Evolutionary conservation across 2,329 filamentous ascomycete species (phyloP).

Genomic region (Dendryphion nanum): DNA sequence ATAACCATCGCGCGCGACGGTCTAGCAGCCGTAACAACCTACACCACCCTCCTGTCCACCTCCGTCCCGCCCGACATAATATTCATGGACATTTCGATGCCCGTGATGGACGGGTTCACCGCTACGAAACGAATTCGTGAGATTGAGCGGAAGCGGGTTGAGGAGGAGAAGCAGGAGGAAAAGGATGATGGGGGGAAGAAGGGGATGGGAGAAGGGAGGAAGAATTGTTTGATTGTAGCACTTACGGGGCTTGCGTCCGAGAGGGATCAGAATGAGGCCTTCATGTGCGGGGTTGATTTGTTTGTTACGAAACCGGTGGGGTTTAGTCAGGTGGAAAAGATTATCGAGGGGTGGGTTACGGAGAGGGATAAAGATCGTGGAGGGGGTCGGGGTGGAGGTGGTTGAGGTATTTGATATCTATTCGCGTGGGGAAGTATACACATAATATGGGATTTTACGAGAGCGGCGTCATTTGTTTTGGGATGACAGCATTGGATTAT

Average conservation of each 20-base stretch:
- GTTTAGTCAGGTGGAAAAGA: too few relatives aligned
- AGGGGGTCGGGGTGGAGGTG: too few relatives aligned
- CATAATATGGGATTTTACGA: too few relatives aligned
- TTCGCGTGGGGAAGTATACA: too few relatives aligned
- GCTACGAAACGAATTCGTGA: slow-evolving; percentile 29
- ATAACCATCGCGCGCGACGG: slow-evolving; percentile 1
- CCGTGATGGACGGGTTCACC: slow-evolving; percentile 40
- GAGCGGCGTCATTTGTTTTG: too few relatives aligned
- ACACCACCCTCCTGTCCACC: slow-evolving; percentile 13
- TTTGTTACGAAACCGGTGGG: slow-evolving; percentile 41
- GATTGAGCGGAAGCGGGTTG: slow-evolving; percentile 22
- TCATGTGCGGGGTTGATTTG: slow-evolving; percentile 33
- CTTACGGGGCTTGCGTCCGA: slow-evolving; percentile 38
- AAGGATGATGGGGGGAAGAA: too few relatives aligned
- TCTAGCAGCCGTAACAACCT: background rate
- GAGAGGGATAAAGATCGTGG: too few relatives aligned
- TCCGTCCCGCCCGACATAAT: slow-evolving; percentile 36
- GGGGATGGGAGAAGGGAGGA: too few relatives aligned
- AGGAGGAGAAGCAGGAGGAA: background rate
- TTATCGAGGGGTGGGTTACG: too few relatives aligned
- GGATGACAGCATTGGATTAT: too few relatives aligned
- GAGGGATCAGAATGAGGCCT: slow-evolving; percentile 33
- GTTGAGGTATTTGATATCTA: too few relatives aligned
- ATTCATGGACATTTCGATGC: slow-evolving; percentile 38
- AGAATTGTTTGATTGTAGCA: slow-evolving; percentile 29